Conservation (phyloP, 2,329 filamentous ascomycete genomes). For the Aspergillus tanneri region DNA sequence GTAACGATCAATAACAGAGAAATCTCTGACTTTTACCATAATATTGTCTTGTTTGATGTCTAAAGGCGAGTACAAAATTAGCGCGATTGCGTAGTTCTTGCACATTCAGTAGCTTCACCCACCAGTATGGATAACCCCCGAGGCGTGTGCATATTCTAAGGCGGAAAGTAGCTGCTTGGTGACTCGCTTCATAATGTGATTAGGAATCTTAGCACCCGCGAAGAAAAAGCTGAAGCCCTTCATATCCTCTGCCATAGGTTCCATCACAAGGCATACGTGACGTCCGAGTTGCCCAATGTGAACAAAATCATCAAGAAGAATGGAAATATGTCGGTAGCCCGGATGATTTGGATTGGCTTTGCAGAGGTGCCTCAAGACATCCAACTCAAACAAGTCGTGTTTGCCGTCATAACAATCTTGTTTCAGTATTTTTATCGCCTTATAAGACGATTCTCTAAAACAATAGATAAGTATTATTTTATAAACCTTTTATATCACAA, state of each 20-base stretch:
- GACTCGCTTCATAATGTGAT: conserved; percentile 20
- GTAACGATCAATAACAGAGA: conserved; percentile 14
- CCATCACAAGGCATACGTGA: conserved; percentile 27
- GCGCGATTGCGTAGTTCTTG: too few species aligned
- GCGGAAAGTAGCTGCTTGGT: conserved; percentile 23
- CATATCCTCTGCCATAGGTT: conserved; percentile 26
- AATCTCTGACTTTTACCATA: conserved; percentile 10
- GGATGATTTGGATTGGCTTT: conserved; percentile 1
- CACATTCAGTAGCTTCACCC: not conserved
- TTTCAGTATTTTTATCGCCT: not conserved
- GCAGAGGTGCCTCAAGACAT: conserved; percentile 19
- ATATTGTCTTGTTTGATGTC: conserved; percentile 13
- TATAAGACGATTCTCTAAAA: not conserved
- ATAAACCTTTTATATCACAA: too few species aligned
- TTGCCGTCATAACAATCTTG: conserved; percentile 9
- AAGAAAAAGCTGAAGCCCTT: conserved; percentile 15
- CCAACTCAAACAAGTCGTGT: conserved; percentile 18
- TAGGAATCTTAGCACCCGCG: conserved; percentile 17
- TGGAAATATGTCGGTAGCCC: conserved; percentile 22
- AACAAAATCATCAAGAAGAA: conserved; percentile 25
- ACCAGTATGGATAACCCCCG: conserved; percentile 25
- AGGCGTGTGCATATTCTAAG: conserved; percentile 26
- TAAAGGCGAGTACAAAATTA: not conserved
- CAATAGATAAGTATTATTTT: too few species aligned
- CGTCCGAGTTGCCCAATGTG: too few species aligned